A percentile compares a stretch with the other conserved stretches of the same genome.
Conservation (phyloP, 23 red algal genomes). For the Pyropia haitanensis region DNA sequence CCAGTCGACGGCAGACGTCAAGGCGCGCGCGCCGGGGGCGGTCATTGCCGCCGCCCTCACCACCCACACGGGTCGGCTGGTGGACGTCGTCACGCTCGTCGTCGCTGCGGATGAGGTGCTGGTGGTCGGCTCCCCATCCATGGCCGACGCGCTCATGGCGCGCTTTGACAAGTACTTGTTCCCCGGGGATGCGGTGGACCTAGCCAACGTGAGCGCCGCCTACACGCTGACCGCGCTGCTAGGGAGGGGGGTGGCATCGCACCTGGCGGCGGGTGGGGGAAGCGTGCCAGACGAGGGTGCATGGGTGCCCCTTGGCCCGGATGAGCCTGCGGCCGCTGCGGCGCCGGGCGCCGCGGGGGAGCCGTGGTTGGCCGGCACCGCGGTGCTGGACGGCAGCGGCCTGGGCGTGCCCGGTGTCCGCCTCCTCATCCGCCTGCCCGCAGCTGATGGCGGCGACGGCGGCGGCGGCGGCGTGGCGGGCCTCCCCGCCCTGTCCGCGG, state of each 20-base stretch:
- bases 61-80: conserved; percentile 6
- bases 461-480: neutral
- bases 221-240: conserved; percentile 5
- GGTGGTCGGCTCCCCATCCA: conserved; percentile 4
- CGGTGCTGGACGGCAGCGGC: neutral
- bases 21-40: too few relatives aligned
- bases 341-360: neutral
- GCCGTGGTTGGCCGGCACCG: neutral
- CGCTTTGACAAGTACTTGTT: conserved; percentile 31
- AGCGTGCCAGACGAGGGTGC: neutral
- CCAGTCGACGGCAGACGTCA: too few relatives aligned
- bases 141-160: neutral
- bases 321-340: neutral
- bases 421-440: neutral
- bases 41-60: conserved; percentile 5
- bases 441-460: neutral
- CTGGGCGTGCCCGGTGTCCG: neutral
- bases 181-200: conserved; percentile 23
- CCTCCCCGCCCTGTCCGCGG: neutral
- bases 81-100: conserved; percentile 23
- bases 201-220: neutral
- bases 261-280: neutral
- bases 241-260: neutral
- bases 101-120: conserved; percentile 1
- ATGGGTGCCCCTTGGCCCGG: neutral